Evolutionary conservation across 2,329 filamentous ascomycete genomes (phyloP).

Genomic region (Fragosphaeria purpurea): DNA sequence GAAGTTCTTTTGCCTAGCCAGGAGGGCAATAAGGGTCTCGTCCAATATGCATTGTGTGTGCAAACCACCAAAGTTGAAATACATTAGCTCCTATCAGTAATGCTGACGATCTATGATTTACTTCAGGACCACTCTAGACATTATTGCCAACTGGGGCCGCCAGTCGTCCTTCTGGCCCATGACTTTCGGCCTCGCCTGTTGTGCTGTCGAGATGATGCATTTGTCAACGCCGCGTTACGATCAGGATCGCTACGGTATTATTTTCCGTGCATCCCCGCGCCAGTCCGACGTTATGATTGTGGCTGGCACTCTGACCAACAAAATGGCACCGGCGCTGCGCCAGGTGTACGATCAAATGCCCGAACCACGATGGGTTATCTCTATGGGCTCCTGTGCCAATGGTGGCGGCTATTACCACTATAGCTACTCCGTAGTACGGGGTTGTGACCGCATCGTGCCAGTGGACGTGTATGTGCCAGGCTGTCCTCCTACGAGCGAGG

Average conservation of each 20-base stretch:
- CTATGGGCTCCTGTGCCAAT: slow-evolving; percentile 63
- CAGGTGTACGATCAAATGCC: slow-evolving; percentile 96
- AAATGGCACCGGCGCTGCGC: slow-evolving; percentile 85
- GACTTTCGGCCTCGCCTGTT: slow-evolving; percentile 82
- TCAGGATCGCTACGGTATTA: slow-evolving; percentile 79
- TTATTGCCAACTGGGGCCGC: slow-evolving; percentile 73
- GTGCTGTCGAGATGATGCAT: slow-evolving; percentile 89
- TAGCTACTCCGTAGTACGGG: slow-evolving; percentile 56
- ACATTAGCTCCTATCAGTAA: no score
- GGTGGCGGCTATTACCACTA: slow-evolving; percentile 68
- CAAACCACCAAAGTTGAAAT: no score
- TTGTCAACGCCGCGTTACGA: slow-evolving; percentile 81
- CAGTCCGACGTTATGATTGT: slow-evolving; percentile 93
- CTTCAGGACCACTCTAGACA: slow-evolving; percentile 63
- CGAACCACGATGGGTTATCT: slow-evolving; percentile 72
- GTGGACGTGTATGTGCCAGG: slow-evolving; percentile 61
- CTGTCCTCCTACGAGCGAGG: slow-evolving; percentile 42
- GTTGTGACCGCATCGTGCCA: slow-evolving; percentile 55
- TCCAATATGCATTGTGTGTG: slow-evolving; percentile 76
- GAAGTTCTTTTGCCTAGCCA: slow-evolving; percentile 72
- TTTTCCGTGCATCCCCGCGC: slow-evolving; percentile 79
- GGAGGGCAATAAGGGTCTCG: slow-evolving; percentile 65
- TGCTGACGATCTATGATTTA: no score
- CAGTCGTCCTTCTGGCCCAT: slow-evolving; percentile 82
- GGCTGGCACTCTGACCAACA: slow-evolving; percentile 86